Evolutionary conservation across 768 basidiomycete species (phyloP).

Genomic region (Xanthoconium stramineum): DNA sequence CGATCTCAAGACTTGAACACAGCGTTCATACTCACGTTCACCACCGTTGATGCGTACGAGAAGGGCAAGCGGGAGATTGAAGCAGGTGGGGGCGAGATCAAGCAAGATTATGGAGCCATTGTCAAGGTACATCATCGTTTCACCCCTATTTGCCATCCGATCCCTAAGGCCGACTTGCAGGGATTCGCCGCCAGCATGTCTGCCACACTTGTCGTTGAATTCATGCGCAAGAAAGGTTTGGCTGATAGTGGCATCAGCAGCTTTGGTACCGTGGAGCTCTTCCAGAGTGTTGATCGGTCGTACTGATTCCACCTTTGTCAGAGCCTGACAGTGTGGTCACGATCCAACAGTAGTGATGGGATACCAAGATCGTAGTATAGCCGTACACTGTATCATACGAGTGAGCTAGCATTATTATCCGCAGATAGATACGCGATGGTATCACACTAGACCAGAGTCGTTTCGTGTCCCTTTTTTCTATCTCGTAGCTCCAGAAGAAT

Average conservation of each 20-base stretch:
- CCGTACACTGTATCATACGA: neutral
- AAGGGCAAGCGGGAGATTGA: constrained; percentile 10
- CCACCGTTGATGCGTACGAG: neutral
- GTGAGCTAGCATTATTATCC: neutral
- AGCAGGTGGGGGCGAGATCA: constrained; percentile 4
- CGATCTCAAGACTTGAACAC: neutral
- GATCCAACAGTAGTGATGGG: neutral
- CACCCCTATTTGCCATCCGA: neutral
- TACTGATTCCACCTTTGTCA: constrained; percentile 4
- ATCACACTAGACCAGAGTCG: no score
- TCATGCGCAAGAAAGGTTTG: neutral
- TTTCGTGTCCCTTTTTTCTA: no score
- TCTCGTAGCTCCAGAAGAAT: no score
- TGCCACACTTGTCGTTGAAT: neutral
- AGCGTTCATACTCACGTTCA: constrained; percentile 17
- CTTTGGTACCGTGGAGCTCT: constrained; percentile 11
- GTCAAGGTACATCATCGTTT: neutral
- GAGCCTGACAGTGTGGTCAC: constrained; percentile 12
- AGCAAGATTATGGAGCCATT: constrained; percentile 1
- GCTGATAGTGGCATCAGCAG: constrained; percentile 2
- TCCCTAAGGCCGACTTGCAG: neutral
- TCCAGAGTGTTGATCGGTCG: neutral
- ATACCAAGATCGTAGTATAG: neutral
- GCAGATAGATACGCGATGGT: no score
- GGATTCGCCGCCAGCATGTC: constrained; percentile 20